These are phyloP conservation scores for Cytidiella melzeri DNA, from an alignment of 768 basidiomycete genomes.

Conservation along the genomic window DNA sequence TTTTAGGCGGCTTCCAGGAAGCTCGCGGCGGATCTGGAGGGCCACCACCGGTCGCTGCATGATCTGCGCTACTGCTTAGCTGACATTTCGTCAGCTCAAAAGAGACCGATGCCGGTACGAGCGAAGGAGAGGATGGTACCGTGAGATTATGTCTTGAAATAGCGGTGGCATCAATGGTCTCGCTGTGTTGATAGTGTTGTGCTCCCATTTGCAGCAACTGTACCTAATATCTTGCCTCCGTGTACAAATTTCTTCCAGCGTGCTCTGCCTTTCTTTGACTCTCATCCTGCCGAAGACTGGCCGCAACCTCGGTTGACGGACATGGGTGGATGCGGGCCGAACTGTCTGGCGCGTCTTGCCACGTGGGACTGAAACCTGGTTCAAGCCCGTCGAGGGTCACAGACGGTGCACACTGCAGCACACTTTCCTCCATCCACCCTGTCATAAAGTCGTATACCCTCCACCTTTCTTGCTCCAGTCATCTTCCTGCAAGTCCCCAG, in stretches of 20 bases:
- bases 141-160: background rate
- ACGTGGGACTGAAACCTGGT: background rate
- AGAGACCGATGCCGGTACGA: background rate
- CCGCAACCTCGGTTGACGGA: background rate
- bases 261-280: background rate
- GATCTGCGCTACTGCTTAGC: constrained; percentile 6
- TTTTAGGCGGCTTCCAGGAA: constrained; percentile 16
- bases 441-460: background rate
- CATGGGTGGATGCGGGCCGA: background rate
- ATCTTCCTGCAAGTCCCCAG: background rate
- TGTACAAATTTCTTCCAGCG: too few species aligned
- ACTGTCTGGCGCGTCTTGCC: background rate
- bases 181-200: background rate
- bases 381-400: background rate
- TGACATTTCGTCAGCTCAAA: background rate
- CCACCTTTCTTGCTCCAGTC: background rate
- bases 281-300: background rate
- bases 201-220: background rate
- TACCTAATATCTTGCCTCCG: background rate
- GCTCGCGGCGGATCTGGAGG: constrained; percentile 16
- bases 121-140: background rate
- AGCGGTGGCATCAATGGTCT: constrained; percentile 5
- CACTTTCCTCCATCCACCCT: background rate
- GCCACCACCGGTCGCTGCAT: constrained; percentile 5
- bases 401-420: background rate